Evolutionary conservation across 108 stramenopile genomes (phyloP).

Genomic region (Fragilaria crotonensis): DNA sequence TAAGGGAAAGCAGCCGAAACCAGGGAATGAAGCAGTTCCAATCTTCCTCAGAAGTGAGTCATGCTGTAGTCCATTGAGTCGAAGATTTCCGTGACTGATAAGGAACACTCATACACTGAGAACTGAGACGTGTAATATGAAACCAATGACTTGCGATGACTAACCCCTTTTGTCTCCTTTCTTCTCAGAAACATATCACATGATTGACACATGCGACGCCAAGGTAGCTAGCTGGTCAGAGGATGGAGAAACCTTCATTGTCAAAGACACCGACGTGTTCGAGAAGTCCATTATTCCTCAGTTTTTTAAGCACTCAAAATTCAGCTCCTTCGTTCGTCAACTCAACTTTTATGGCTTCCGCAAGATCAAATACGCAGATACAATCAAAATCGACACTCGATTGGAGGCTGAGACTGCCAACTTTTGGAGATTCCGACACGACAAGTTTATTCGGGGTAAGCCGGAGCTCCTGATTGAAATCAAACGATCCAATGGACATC

Average conservation of each 20-base stretch:
- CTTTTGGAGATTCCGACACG: conserved; percentile 78
- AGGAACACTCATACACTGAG: neutral
- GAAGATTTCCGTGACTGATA: neutral
- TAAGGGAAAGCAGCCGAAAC: neutral
- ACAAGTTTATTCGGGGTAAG: conserved; percentile 59
- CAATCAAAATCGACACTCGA: conserved; percentile 57
- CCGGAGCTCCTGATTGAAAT: conserved; percentile 72
- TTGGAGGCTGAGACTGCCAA: conserved; percentile 64
- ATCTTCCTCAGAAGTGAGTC: conserved; percentile 21
- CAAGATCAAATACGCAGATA: conserved; percentile 68
- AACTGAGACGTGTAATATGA: neutral
- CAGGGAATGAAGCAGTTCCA: conserved; percentile 8
- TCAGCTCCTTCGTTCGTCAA: conserved; percentile 64
- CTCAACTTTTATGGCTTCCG: conserved; percentile 91
- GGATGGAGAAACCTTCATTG: conserved; percentile 75
- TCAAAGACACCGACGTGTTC: conserved; percentile 62
- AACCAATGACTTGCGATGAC: neutral
- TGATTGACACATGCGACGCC: conserved; percentile 76
- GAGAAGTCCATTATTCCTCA: conserved; percentile 80
- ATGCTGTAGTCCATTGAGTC: neutral
- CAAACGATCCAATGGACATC: conserved; percentile 41
- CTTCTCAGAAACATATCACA: conserved; percentile 72
- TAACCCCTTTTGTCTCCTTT: conserved; percentile 4
- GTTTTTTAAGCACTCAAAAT: conserved; percentile 95
- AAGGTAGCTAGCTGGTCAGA: conserved; percentile 64